A percentile compares a stretch with the other conserved stretches of the same genome.
Conservation (phyloP, 2,329 filamentous ascomycete species). For the Cladophialophora psammophila region DNA sequence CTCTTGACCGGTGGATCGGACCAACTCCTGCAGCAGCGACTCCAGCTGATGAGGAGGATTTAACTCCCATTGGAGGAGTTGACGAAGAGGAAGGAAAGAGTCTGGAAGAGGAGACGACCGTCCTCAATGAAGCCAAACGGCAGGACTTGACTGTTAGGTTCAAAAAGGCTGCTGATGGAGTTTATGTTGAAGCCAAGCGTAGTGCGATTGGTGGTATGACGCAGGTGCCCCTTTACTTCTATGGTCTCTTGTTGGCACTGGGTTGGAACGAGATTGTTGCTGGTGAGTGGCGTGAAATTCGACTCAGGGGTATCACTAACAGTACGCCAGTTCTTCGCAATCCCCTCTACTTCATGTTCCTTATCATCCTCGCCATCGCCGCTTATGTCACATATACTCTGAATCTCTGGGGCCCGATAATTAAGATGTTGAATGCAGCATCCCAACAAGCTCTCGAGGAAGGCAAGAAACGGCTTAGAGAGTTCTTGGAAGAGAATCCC, state of each 20-base stretch:
- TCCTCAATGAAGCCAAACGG: slow-evolving; percentile 87
- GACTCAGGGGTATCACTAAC: slow-evolving; percentile 27
- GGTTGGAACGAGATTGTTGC: slow-evolving; percentile 99
- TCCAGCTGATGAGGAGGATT: slow-evolving; percentile 86
- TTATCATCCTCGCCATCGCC: slow-evolving; percentile 76
- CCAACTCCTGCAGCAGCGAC: slow-evolving; percentile 76
- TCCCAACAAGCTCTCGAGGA: slow-evolving; percentile 86
- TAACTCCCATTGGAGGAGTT: slow-evolving; percentile 86
- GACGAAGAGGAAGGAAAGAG: slow-evolving; percentile 95
- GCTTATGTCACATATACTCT: slow-evolving; percentile 92
- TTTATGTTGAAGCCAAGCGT: slow-evolving; percentile 97
- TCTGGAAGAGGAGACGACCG: slow-evolving; percentile 92
- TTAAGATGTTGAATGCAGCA: slow-evolving; percentile 93
- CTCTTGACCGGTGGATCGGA: slow-evolving; percentile 85
- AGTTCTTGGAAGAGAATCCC: slow-evolving; percentile 88
- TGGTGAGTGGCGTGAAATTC: slow-evolving; percentile 64
- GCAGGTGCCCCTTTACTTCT: slow-evolving; percentile 94
- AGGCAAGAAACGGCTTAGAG: slow-evolving; percentile 86
- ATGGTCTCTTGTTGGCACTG: slow-evolving; percentile 82
- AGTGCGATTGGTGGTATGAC: slow-evolving; percentile 95
- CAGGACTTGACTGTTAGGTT: slow-evolving; percentile 93
- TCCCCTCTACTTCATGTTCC: slow-evolving; percentile 87
- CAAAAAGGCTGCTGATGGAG: slow-evolving; percentile 97
- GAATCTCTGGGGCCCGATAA: slow-evolving; percentile 94
- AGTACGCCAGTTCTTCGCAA: slow-evolving; percentile 79